These are phyloP conservation scores for Colletotrichum musicola DNA, from an alignment of 2,329 filamentous ascomycete species.

Conservation along the genomic window DNA sequence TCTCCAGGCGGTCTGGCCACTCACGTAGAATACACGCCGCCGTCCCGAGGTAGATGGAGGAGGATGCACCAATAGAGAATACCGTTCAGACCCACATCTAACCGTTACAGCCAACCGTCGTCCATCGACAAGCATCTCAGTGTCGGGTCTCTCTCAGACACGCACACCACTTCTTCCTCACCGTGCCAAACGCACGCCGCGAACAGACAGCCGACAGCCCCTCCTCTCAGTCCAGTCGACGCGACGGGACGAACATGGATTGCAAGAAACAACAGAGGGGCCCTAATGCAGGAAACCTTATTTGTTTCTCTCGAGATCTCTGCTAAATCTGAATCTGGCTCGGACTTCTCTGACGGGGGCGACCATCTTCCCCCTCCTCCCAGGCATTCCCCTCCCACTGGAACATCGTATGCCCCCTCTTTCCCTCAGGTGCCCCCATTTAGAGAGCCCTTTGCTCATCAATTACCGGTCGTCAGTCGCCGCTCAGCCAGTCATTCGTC, in stretches of 20 bases:
- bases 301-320: conserved; percentile 36
- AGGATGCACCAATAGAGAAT: not conserved
- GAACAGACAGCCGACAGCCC: conserved; percentile 31
- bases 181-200: conserved; percentile 14
- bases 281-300: conserved; percentile 39
- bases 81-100: too few relatives aligned
- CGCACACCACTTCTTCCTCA: not conserved
- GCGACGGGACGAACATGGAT: conserved; percentile 39
- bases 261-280: conserved; percentile 34
- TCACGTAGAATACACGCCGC: not conserved
- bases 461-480: not conserved
- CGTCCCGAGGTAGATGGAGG: too few relatives aligned
- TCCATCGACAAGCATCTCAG: not conserved
- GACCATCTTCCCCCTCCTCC: not conserved
- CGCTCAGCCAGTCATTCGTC: conserved; percentile 2
- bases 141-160: not conserved
- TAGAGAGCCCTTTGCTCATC: conserved; percentile 9
- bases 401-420: conserved; percentile 4
- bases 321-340: conserved; percentile 32
- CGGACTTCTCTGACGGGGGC: conserved; percentile 25
- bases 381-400: conserved; percentile 23
- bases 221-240: conserved; percentile 9
- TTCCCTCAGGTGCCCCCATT: conserved; percentile 28
- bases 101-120: not conserved
- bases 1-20: not conserved